Evolutionary conservation across 352 stramenopile species (phyloP).

Genomic region (Phytophthora pini): DNA sequence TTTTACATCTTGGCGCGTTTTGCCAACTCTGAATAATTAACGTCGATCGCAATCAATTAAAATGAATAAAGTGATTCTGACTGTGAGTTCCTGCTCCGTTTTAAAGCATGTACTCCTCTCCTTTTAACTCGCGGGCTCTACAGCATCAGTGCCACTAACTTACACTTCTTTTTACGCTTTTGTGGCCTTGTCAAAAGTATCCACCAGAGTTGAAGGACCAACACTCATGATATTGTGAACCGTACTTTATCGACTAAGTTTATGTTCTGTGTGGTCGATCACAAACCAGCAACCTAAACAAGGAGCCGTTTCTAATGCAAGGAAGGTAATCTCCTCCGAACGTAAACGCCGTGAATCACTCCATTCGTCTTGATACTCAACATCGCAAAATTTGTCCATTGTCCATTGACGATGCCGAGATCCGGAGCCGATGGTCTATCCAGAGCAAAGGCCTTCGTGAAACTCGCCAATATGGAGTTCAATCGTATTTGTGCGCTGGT

Average conservation of each 20-base stretch:
- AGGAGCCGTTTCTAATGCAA: neutral
- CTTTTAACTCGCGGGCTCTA: too few relatives aligned
- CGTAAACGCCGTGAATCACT: neutral
- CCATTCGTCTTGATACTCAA: neutral
- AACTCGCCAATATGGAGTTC: too few relatives aligned
- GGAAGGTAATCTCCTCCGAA: neutral
- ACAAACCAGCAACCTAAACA: neutral
- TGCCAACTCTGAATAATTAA: too few relatives aligned
- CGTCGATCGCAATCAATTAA: neutral
- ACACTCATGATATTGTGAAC: conserved; percentile 3
- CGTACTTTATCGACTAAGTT: neutral
- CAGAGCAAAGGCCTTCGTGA: too few relatives aligned
- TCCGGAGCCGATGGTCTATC: neutral
- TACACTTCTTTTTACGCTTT: too few relatives aligned
- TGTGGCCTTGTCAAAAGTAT: neutral
- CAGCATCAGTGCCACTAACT: too few relatives aligned
- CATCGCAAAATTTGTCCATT: neutral
- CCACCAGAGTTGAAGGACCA: conserved; percentile 13
- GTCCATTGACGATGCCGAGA: neutral
- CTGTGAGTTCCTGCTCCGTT: neutral
- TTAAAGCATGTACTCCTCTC: neutral
- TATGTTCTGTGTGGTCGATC: conserved; percentile 1
- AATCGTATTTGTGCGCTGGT: too few relatives aligned
- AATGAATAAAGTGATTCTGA: neutral
- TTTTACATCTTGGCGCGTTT: neutral